Base-by-base conservation (phyloP, 164 flowering plant genomes). In the Macadamia tetraphylla region DNA sequence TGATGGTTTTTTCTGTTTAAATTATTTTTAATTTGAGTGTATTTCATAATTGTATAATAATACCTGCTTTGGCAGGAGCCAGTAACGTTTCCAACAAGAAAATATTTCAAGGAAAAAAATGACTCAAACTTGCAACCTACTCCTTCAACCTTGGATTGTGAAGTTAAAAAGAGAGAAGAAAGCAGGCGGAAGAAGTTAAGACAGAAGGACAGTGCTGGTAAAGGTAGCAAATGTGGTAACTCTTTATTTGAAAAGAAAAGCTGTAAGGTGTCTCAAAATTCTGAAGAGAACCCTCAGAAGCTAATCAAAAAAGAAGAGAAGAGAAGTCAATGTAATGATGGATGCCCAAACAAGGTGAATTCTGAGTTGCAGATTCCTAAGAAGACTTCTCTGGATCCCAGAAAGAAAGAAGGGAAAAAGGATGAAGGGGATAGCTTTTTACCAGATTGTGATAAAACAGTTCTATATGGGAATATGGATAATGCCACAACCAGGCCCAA, bases 71-170 rank as follows among this genome's bases (percentile, higher is more conserved):
- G 49, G 42, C 81, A 82, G 85, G 83, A 66, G 49, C n/a, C 59
- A 64, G 52, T 49, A 9, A 58, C 58, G 29, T 63, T 67, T 74
- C 74, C 79, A 11, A 74, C 76, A 0, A 79, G 65, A 69, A 88
- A 87, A 68, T 60, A 23, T 65, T 65, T 77, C 67, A 77, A 75
- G 67, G 83, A 74, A 71, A 49, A 13, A 52, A 35, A 11, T 60
- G 80, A 75, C 73, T 55, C 73, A 32, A 76, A 65, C 52, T 66
- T 52, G 31, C 40, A 55, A 30, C 3, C 29, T 60, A 31, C 13
- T 1, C 43, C 43, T 32, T 32, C 31, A 14, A 32, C n/a, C 5
- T 12, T 14, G 13, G 15, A 31, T 60, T 18, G 43, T 31, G 11
- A 6, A 44, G 46, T 5, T 5, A 18, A 55, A n/a, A 6, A 55